These are phyloP conservation scores for Astragalus glycyphyllos DNA, from an alignment of 306 rosid species.

Conservation along the genomic window DNA sequence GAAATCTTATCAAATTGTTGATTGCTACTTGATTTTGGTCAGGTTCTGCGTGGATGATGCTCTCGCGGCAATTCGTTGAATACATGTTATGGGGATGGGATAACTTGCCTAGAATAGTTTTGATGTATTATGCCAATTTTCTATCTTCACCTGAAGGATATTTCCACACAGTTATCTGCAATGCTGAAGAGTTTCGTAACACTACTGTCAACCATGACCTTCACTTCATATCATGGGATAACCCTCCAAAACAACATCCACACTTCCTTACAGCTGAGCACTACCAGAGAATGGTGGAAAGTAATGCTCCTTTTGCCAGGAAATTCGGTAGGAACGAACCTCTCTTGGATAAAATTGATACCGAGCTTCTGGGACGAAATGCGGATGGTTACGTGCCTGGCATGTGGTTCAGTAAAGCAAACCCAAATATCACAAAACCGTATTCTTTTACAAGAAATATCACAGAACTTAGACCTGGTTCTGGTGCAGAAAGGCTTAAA, in stretches of 20 bases:
- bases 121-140: conserved; percentile 63
- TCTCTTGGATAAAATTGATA: conserved; percentile 54
- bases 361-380: conserved; percentile 53
- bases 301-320: conserved; percentile 58
- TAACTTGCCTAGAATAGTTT: conserved; percentile 59
- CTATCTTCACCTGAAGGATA: conserved; percentile 66
- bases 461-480: conserved; percentile 55
- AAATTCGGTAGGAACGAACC: conserved; percentile 54
- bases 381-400: conserved; percentile 53
- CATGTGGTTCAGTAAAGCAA: conserved; percentile 44
- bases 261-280: conserved; percentile 51
- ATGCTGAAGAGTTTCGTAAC: conserved; percentile 59
- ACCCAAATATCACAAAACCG: conserved; percentile 39
- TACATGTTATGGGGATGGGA: conserved; percentile 66
- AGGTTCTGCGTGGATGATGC: conserved; percentile 74
- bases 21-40: conserved; percentile 36
- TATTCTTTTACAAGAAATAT: conserved; percentile 44
- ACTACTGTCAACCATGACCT: conserved; percentile 64
- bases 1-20: conserved; percentile 9
- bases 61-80: conserved; percentile 56
- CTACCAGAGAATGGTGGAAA: conserved; percentile 53
- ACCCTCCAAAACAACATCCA: conserved; percentile 62
- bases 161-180: conserved; percentile 65
- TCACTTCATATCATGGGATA: conserved; percentile 65
- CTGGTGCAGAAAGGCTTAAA: conserved; percentile 55